Evolutionary conservation across 345 rosid species (phyloP).

Genomic region (Citrus sinensis): DNA sequence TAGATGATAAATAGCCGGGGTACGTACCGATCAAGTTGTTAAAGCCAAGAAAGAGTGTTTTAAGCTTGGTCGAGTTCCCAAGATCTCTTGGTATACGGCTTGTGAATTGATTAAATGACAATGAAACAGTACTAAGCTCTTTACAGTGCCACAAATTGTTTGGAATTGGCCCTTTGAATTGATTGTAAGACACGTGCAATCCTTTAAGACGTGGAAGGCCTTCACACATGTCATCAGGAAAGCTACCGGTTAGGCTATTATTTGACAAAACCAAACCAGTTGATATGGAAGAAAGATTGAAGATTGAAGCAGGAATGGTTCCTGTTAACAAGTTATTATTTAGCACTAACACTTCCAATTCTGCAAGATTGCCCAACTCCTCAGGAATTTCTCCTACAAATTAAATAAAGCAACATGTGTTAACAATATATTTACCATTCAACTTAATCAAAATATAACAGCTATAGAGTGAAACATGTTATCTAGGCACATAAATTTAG

Average conservation of each 20-base stretch:
- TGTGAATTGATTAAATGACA: neutral
- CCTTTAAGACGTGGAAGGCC: neutral
- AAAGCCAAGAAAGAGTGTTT: neutral
- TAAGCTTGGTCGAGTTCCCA: constrained; percentile 13
- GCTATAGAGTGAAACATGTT: too few relatives aligned
- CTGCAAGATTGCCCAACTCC: neutral
- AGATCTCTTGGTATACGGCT: constrained; percentile 15
- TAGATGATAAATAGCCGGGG: neutral
- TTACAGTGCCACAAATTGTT: constrained; percentile 1
- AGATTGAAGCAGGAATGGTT: neutral
- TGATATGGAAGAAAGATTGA: neutral
- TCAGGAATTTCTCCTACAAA: neutral
- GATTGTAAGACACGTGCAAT: neutral
- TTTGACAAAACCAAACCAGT: neutral
- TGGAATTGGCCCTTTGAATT: neutral
- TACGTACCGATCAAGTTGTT: constrained; percentile 15
- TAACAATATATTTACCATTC: too few relatives aligned
- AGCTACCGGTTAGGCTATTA: neutral
- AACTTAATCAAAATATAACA: too few relatives aligned
- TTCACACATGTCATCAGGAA: neutral
- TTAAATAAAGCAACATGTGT: too few relatives aligned
- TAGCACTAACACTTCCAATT: neutral
- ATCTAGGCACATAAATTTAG: too few relatives aligned
- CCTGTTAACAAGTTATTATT: neutral
- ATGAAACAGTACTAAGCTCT: neutral